Evolutionary conservation across 2,329 filamentous ascomycete species (phyloP), one percentile per base, ranked within the genome.

Genomic region (Chrysosporium queenslandicum): DNA sequence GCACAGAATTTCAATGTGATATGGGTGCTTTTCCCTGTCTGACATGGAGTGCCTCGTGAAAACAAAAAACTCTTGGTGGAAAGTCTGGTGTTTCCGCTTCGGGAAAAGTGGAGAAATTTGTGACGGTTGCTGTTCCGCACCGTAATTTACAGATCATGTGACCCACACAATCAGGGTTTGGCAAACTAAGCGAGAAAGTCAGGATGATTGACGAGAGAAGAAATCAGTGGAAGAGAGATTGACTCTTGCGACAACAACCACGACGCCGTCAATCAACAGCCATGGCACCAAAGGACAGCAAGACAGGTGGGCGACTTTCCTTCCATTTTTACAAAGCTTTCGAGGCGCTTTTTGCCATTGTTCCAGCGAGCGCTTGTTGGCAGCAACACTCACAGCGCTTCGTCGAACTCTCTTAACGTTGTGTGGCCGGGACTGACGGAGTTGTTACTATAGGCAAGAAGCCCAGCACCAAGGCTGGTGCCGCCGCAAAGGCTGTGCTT

Each of bases 401-500:
- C 11, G 6, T 32, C 37, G 18, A 49, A 25, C 43, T 50, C 50
- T 46, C 34, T 40, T 45, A 29, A 48, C 32, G 50, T 53, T 52
- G 48, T 43, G 56, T 48, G 51, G 41, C 59, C 58, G 62, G 67
- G 69, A 53, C 64, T 58, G 45, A 55, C 32, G 40, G 53, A 50
- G 50, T 47, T 56, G 55, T 56, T 58, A 20, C 20, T 56, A 61
- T 56, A 70, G 67, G 64, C 66, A 63, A 69, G 66, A 92, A 92
- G 81, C 69, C 77, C 66, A 32, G 23, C 37, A 73, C 74, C 65
- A 84, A 94, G 82, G 92, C 92, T 77, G 85, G 83, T 68, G 83
- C 85, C 71, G 92, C 92, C 73, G 87, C 92, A 68, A 97, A 98
- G 82, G 87, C 92, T 73, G 86, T 89, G 70, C 85, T 97, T 68